These are phyloP conservation scores for Daldinia concentrica DNA, from an alignment of 495 filamentous ascomycete genomes.

Conservation along the genomic window DNA sequence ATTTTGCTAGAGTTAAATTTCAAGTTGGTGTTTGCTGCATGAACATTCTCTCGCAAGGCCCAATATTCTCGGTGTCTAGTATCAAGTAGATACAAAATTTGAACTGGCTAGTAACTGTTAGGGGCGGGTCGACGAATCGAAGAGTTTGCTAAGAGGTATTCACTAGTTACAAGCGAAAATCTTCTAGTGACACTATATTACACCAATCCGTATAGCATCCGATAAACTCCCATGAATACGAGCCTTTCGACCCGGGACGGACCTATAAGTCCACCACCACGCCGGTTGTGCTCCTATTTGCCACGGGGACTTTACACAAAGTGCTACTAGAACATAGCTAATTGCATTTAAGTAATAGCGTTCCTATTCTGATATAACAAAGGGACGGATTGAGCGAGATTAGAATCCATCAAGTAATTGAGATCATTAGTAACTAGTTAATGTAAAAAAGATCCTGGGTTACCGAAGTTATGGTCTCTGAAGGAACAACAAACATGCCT, in stretches of 20 bases:
- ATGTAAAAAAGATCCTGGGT: conserved; percentile 1
- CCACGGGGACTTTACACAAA: not conserved
- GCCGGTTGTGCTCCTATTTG: conserved; percentile 8
- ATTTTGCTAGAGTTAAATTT: not conserved
- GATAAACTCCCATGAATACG: conserved; percentile 31
- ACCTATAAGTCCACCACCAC: not conserved
- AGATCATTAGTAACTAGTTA: too few species aligned
- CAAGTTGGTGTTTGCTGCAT: not conserved
- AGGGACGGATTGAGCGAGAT: not conserved
- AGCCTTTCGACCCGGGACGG: conserved; percentile 4
- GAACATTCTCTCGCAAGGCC: not conserved
- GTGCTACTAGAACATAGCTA: not conserved
- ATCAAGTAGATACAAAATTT: not conserved
- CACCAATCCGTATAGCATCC: conserved; percentile 1
- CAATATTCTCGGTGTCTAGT: not conserved
- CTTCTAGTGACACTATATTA: conserved; percentile 22
- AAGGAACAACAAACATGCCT: conserved; percentile 3
- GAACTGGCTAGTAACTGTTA: not conserved
- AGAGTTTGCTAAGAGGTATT: conserved; percentile 15
- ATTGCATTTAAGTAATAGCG: not conserved
- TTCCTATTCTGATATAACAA: not conserved
- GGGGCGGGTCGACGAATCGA: not conserved
- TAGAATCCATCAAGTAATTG: not conserved
- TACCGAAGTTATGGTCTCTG: conserved; percentile 12
- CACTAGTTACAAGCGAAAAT: conserved; percentile 12